Evolutionary conservation across 2,329 filamentous ascomycete species (phyloP), one percentile per base, ranked within the genome.

Genomic region (Aspergillus proliferans): DNA sequence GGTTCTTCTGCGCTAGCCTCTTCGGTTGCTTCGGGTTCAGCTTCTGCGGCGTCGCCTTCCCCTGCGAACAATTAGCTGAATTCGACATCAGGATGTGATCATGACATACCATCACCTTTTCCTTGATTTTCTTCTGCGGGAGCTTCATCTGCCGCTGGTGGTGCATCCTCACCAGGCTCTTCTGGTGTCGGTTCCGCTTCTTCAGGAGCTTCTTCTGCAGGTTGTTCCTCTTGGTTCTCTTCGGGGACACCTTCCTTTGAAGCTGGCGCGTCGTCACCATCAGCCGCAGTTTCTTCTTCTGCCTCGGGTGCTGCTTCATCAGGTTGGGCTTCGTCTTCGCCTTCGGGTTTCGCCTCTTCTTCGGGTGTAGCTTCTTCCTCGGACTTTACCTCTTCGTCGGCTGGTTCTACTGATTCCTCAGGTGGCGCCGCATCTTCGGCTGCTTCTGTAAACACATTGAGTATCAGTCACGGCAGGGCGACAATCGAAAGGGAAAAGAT

Each of bases 391-490:
- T 39, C 34, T 24, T 50, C 30, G 33, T 40, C 46, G 24, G 58
- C 46, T 30, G 54, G 40, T 19, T 62, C 61, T 47, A 53, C 50
- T 9, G 55, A 21, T 26, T 64, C 60, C 22, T 57, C 42, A 24
- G 61, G 53, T 22, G 63, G 55, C 45, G 59, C 54, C 50, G 57
- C 5, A 21, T 15, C 53, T 49, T 66, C 63, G 45, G 60, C 46
- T 39, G 60, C 51, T 52, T 56, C 61, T 68, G 51, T 8, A 46
- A 26, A 24, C 22, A 9, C 10, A n/a, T 22, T 52, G 50, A 58
- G 57, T 54, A 52, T 52, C 47, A 45, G 28, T 24, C 39, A 40
- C 15, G 15, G 24, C 4, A 34, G 5, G n/a, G 43, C n/a, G 39
- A 40, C 14, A 43, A 58, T 48, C 28, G 52, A 48, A 40, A 67